Conservation (phyloP, 2,329 filamentous ascomycete species). For the Celoporthe dispersa region DNA sequence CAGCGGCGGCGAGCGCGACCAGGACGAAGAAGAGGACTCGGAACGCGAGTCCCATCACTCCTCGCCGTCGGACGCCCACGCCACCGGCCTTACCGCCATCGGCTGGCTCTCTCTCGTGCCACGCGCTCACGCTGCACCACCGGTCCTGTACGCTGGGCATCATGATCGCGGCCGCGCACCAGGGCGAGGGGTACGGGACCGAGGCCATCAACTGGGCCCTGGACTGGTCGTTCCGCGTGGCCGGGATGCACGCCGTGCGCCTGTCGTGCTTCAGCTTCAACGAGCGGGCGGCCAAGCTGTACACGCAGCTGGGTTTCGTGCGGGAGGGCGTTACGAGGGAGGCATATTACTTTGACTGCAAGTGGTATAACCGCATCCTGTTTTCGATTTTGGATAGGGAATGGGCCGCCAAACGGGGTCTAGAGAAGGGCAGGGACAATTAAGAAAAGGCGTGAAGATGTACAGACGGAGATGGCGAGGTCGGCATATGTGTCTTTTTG, state of each 20-base stretch:
- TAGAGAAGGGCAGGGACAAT: background rate
- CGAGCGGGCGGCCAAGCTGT: slow-evolving; percentile 46
- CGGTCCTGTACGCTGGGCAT: slow-evolving; percentile 22
- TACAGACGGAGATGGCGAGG: background rate
- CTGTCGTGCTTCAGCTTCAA: slow-evolving; percentile 49
- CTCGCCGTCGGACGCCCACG: background rate
- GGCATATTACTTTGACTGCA: slow-evolving; percentile 47
- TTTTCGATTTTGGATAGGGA: slow-evolving; percentile 46
- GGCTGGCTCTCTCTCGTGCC: slow-evolving; percentile 24
- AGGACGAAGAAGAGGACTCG: background rate
- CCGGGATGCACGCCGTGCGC: slow-evolving; percentile 48
- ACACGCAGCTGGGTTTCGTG: slow-evolving; percentile 50
- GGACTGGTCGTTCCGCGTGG: slow-evolving; percentile 51
- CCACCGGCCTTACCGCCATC: slow-evolving; percentile 14
- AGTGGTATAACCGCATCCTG: slow-evolving; percentile 42
- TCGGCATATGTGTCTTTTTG: background rate
- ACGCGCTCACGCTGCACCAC: slow-evolving; percentile 17
- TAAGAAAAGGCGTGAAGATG: background rate
- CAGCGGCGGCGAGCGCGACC: background rate
- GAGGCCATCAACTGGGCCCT: slow-evolving; percentile 53
- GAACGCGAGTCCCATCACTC: background rate
- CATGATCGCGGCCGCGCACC: slow-evolving; percentile 24
- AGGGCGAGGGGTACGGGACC: slow-evolving; percentile 44
- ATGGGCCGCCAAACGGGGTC: slow-evolving; percentile 36
- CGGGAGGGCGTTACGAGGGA: slow-evolving; percentile 49